Evolutionary conservation across 371 early-diverging fungal genomes (phyloP).

Genomic region (Rhizomucor pusillus): DNA sequence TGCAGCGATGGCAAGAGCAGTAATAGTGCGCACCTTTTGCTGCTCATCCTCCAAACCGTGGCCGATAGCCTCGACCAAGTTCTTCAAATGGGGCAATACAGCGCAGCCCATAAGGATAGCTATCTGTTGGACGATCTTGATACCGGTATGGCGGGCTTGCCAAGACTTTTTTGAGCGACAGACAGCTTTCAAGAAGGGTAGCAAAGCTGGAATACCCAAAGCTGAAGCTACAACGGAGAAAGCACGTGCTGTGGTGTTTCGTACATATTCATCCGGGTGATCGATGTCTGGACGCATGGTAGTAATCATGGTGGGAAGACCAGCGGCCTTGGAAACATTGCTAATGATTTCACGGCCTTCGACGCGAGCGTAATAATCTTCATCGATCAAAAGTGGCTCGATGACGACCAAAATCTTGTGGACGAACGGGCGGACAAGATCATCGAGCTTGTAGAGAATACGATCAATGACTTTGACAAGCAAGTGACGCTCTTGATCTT

Average conservation of each 20-base stretch:
- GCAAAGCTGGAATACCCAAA: conserved; percentile 90
- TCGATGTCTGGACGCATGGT: conserved; percentile 98
- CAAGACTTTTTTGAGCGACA: conserved; percentile 94
- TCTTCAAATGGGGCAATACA: conserved; percentile 91
- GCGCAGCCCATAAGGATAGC: conserved; percentile 94
- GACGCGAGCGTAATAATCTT: conserved; percentile 96
- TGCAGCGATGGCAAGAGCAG: conserved; percentile 93
- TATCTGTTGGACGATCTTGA: conserved; percentile 95
- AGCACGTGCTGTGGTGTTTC: conserved; percentile 97
- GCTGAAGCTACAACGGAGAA: conserved; percentile 97
- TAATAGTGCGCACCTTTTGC: conserved; percentile 93
- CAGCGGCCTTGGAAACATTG: conserved; percentile 97
- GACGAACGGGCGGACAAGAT: conserved; percentile 93
- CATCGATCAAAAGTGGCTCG: conserved; percentile 96
- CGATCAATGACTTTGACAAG: conserved; percentile 97
- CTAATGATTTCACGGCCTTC: conserved; percentile 98
- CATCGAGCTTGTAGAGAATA: conserved; percentile 92
- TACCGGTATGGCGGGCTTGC: conserved; percentile 99
- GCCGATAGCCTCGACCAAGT: conserved; percentile 87
- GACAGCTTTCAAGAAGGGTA: conserved; percentile 96
- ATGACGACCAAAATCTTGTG: conserved; percentile 98
- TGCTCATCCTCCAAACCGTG: conserved; percentile 95
- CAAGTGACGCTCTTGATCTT: conserved; percentile 98
- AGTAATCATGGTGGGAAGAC: conserved; percentile 97
- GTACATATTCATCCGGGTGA: conserved; percentile 96